phyloP scores from a whole-genome alignment of 2,329 filamentous ascomycete species.

The Penicillium sp. region DNA sequence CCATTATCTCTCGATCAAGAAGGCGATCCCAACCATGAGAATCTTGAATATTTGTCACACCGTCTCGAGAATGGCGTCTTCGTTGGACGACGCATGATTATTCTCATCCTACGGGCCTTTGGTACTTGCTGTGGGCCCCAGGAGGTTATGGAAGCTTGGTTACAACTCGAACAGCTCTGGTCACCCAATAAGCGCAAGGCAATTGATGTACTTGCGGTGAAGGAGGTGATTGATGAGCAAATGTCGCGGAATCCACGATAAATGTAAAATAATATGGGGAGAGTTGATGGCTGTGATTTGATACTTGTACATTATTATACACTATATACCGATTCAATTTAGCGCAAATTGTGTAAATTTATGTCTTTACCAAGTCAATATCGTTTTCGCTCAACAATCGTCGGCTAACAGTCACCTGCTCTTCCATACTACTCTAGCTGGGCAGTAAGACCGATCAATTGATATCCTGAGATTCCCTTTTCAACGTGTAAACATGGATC shows the following conservation, averaged over 20 bases:
- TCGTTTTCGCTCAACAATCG: too few species aligned
- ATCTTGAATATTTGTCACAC: constrained; percentile 22
- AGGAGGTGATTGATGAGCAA: constrained; percentile 39
- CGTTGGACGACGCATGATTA: constrained; percentile 42
- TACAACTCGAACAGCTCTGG: constrained; percentile 43
- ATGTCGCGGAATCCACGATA: constrained; percentile 20
- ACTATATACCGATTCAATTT: constrained; percentile 20
- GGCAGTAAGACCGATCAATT: too few species aligned
- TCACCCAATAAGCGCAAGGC: constrained; percentile 36
- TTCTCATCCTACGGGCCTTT: constrained; percentile 42
- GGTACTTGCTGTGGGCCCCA: constrained; percentile 36
- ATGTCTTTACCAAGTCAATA: background rate
- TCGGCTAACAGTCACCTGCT: too few species aligned
- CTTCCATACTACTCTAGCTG: too few species aligned
- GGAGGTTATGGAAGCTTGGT: constrained; percentile 40
- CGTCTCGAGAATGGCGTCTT: constrained; percentile 43
- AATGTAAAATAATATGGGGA: constrained; percentile 11
- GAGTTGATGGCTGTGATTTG: constrained; percentile 1
- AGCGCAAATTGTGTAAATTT: constrained; percentile 2
- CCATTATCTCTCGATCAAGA: background rate
- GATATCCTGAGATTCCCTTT: too few species aligned
- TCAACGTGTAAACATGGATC: too few species aligned
- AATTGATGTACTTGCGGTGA: constrained; percentile 37
- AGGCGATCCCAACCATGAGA: constrained; percentile 1
- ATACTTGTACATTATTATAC: constrained; percentile 32